These are phyloP conservation scores for Candida dendrica DNA, from an alignment of 805 yeast species.

Conservation along the genomic window DNA sequence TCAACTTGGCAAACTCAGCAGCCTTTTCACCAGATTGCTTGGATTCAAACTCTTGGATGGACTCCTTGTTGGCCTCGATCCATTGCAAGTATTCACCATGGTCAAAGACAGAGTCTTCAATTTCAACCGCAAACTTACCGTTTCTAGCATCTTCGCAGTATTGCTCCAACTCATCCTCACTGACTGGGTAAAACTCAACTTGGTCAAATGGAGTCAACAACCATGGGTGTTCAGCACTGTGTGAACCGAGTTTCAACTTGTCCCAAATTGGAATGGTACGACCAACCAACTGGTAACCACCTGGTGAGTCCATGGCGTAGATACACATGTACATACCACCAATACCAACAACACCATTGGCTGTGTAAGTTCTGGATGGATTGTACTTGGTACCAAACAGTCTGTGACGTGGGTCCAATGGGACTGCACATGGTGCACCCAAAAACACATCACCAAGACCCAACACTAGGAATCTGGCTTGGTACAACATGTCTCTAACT, in stretches of 20 bases:
- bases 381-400: conserved; percentile 89
- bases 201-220: conserved; percentile 87
- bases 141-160: conserved; percentile 68
- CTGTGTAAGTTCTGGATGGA: conserved; percentile 93
- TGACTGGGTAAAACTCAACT: conserved; percentile 87
- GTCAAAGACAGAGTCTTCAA: conserved; percentile 74
- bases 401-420: conserved; percentile 93
- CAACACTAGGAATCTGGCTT: conserved; percentile 84
- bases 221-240: conserved; percentile 72
- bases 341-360: conserved; percentile 94
- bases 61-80: conserved; percentile 64
- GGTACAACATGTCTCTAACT: conserved; percentile 77
- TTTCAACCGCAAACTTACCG: conserved; percentile 72
- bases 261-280: conserved; percentile 98
- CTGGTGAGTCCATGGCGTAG: conserved; percentile 92
- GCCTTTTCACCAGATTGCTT: conserved; percentile 74
- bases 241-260: conserved; percentile 71
- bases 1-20: conserved; percentile 78
- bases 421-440: conserved; percentile 98
- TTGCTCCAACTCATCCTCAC: conserved; percentile 73
- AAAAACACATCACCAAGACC: conserved; percentile 96
- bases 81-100: conserved; percentile 72
- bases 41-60: conserved; percentile 62
- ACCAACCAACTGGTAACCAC: conserved; percentile 96
- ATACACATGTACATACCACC: conserved; percentile 99